A percentile compares a stretch with the other conserved stretches of the same genome.
Evolutionary conservation across 768 basidiomycete genomes (phyloP).

Genomic region (Hypholoma fasciculare): DNA sequence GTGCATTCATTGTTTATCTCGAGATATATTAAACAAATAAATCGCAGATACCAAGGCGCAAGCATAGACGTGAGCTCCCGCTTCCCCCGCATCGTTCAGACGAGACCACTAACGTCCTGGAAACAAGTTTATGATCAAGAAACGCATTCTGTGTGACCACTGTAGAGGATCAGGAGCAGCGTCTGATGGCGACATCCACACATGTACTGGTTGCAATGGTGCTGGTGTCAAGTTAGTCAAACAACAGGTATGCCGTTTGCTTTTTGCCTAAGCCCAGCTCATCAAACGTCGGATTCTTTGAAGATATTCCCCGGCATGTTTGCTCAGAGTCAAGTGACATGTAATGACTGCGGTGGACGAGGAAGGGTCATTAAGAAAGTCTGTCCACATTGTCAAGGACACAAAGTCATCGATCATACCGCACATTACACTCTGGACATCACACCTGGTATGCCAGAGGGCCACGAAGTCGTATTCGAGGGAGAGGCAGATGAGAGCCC

Average conservation of each 20-base stretch:
- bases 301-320: slow-evolving; percentile 95
- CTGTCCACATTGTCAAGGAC: slow-evolving; percentile 82
- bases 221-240: slow-evolving; percentile 82
- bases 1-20: slow-evolving; percentile 19
- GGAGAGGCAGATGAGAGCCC: slow-evolving; percentile 97
- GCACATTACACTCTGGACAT: slow-evolving; percentile 87
- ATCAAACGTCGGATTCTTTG: not conserved
- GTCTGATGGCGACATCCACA: slow-evolving; percentile 83
- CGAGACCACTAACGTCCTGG: too few species aligned
- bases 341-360: slow-evolving; percentile 82
- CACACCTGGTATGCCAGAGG: slow-evolving; percentile 87
- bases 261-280: not conserved
- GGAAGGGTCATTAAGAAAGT: slow-evolving; percentile 74
- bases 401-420: slow-evolving; percentile 79
- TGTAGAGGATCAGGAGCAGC: slow-evolving; percentile 96
- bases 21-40: slow-evolving; percentile 7
- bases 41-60: slow-evolving; percentile 73
- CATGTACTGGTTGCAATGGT: slow-evolving; percentile 84
- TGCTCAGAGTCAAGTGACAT: slow-evolving; percentile 82
- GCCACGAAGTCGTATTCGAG: slow-evolving; percentile 89
- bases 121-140: slow-evolving; percentile 85
- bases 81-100: not conserved
- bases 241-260: slow-evolving; percentile 56
- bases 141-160: slow-evolving; percentile 92
- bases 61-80: slow-evolving; percentile 67